These are phyloP conservation scores for Vitis hybrid DNA, from an alignment of 177 flowering plant species.

Conservation along the genomic window DNA sequence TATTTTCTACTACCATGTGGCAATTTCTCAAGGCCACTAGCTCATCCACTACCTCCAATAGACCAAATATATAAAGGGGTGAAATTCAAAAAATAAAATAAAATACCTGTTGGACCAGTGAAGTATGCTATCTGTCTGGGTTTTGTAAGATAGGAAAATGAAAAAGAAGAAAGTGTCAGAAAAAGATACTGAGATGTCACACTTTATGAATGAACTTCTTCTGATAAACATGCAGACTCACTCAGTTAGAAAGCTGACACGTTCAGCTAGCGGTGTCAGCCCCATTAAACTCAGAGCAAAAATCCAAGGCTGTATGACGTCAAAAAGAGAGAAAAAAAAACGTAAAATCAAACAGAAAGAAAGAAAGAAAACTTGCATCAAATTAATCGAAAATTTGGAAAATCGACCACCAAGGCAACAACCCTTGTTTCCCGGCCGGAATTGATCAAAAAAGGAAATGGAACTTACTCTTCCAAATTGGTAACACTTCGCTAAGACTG, in stretches of 20 bases:
- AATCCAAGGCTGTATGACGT: constrained; percentile 35
- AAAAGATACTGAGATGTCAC: neutral
- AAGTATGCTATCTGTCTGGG: constrained; percentile 50
- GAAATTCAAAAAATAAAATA: neutral
- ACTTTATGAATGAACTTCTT: too few relatives aligned
- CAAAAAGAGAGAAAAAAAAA: neutral
- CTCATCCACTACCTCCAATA: too few relatives aligned
- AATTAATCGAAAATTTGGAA: neutral
- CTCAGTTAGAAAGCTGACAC: constrained; percentile 55
- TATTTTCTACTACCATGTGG: too few relatives aligned
- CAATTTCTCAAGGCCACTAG: too few relatives aligned
- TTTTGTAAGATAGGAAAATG: neutral
- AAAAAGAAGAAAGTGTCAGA: constrained; percentile 1
- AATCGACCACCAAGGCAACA: neutral
- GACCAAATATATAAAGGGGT: too few relatives aligned
- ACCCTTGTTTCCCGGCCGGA: too few relatives aligned
- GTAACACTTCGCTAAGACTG: constrained; percentile 26
- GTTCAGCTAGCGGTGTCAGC: constrained; percentile 45
- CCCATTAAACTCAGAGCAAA: constrained; percentile 50
- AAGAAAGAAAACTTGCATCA: neutral
- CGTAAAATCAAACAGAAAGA: neutral
- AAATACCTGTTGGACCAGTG: constrained; percentile 56
- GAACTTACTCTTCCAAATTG: constrained; percentile 34
- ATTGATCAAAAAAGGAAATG: too few relatives aligned
- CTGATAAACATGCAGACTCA: constrained; percentile 16